Evolutionary conservation across 2,329 filamentous ascomycete genomes (phyloP).

Genomic region (Zelopaecilomyces penicillatus): DNA sequence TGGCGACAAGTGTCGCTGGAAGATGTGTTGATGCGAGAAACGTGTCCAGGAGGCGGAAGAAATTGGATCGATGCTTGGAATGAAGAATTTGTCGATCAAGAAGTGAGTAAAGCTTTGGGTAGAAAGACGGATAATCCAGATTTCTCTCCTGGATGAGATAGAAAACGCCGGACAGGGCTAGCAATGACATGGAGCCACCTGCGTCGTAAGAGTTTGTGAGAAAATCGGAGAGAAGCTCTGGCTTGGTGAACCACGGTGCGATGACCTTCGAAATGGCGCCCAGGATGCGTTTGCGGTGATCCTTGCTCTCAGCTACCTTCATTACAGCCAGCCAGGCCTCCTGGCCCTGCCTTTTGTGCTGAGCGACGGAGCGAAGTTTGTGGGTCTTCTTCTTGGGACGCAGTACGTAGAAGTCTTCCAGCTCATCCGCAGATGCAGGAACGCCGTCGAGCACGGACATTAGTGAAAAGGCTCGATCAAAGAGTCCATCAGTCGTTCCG

Average conservation of each 20-base stretch:
- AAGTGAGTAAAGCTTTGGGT: conserved; percentile 85
- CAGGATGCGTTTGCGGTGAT: conserved; percentile 73
- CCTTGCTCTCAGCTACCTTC: conserved; percentile 54
- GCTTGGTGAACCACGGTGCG: conserved; percentile 80
- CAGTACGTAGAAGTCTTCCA: conserved; percentile 60
- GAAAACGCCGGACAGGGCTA: conserved; percentile 88
- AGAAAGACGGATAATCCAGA: conserved; percentile 92
- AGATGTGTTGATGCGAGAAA: conserved; percentile 90
- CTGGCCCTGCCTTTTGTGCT: conserved; percentile 74
- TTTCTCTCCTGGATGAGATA: conserved; percentile 91
- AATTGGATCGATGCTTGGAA: conserved; percentile 86
- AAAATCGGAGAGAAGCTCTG: conserved; percentile 91
- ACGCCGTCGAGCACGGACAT: conserved; percentile 61
- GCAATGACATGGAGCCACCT: conserved; percentile 76
- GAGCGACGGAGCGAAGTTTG: conserved; percentile 52
- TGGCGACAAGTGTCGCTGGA: conserved; percentile 81
- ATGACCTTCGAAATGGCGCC: conserved; percentile 68
- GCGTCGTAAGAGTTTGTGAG: conserved; percentile 87
- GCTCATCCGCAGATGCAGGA: conserved; percentile 56
- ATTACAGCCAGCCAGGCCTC: conserved; percentile 80
- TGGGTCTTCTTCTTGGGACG: conserved; percentile 61
- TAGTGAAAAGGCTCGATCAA: conserved; percentile 52
- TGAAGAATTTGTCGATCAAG: conserved; percentile 80
- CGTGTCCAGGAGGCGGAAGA: conserved; percentile 85
- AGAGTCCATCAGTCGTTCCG: conserved; percentile 23